These are phyloP conservation scores for Solanum chacoense DNA, from an alignment of 305 asterid genomes.

Conservation along the genomic window DNA sequence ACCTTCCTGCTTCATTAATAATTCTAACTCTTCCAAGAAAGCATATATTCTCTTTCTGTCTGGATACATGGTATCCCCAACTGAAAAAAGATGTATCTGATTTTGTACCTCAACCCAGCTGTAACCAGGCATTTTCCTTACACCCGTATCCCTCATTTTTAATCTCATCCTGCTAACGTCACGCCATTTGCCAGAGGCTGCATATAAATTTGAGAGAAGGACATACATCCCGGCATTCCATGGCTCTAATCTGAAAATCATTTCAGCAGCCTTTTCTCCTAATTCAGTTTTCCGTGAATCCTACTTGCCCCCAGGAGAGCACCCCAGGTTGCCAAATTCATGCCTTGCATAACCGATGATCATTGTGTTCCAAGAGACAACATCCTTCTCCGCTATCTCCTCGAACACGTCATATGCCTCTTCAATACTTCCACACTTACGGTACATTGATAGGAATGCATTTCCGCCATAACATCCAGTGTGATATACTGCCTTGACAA, in stretches of 20 bases:
- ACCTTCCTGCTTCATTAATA: too few species aligned
- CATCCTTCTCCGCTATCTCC: constrained; percentile 56
- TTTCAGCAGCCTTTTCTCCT: too few species aligned
- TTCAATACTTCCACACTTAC: constrained; percentile 76
- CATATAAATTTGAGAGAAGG: constrained; percentile 10
- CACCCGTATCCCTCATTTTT: constrained; percentile 62
- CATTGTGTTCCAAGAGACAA: constrained; percentile 81
- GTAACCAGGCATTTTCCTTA: constrained; percentile 58
- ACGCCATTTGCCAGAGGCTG: constrained; percentile 71
- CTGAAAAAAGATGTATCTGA: too few species aligned
- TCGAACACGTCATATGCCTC: constrained; percentile 55
- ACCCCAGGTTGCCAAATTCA: constrained; percentile 40
- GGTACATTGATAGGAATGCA: constrained; percentile 85
- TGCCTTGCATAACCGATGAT: constrained; percentile 80
- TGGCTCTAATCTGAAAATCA: too few species aligned
- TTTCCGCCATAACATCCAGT: constrained; percentile 70
- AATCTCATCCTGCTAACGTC: constrained; percentile 67
- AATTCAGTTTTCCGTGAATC: too few species aligned
- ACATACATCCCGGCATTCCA: too few species aligned
- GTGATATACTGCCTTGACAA: constrained; percentile 60
- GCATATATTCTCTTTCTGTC: too few species aligned
- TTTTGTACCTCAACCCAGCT: constrained; percentile 62
- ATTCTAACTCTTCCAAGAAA: too few species aligned
- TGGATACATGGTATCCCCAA: too few species aligned
- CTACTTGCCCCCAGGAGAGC: too few species aligned